Base-by-base conservation (phyloP, 2,329 filamentous ascomycete genomes). In the Dactylellina parvicollis region DNA sequence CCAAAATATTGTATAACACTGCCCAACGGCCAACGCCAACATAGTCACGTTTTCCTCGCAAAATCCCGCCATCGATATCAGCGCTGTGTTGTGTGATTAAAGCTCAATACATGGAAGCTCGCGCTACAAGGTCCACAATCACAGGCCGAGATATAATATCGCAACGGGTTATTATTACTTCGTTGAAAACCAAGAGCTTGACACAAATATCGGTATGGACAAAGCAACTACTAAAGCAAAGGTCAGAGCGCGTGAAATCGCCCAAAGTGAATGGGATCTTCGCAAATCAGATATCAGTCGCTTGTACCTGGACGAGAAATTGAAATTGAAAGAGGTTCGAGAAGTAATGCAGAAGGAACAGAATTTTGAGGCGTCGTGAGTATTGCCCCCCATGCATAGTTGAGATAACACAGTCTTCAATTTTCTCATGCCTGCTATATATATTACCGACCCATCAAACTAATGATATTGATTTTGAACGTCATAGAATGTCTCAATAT, bases 361-460 rank as follows among this genome's bases (percentile, higher is more conserved):
- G 0, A 32, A 30, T 1, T 50, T 61, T n/a, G 16, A 18, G 1
- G 57, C 57, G 4, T 50, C 57, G 57, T 61, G 50, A 50, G 57
- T 34, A 7, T n/a, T 7, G 4, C 24, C 3, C 10, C 2, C 4
- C n/a, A n/a, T n/a, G n/a, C n/a, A n/a, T 50, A 18, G 5, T 9
- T 14, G 30, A 18, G 38, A 16, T 8, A 44, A n/a, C 16, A 14
- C 46, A n/a, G 14, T 14, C 4, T 24, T 1, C 28, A 28, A 50
- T 38, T 7, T 7, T 14, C 34, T 26, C 2, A 4, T 30, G 18
- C 1, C 24, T 0, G 24, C 16, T 12, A 9, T 36, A 7, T 7
- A 8, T 10, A 5, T 20, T 36, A 2, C 18, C 22, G 4, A 9
- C 14, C 20, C 8, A 47, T n/a, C n/a, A 26, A 4, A 12, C 20